Base-by-base conservation (phyloP, 192 early-diverging fungal species). In the Coemansia sp. region DNA sequence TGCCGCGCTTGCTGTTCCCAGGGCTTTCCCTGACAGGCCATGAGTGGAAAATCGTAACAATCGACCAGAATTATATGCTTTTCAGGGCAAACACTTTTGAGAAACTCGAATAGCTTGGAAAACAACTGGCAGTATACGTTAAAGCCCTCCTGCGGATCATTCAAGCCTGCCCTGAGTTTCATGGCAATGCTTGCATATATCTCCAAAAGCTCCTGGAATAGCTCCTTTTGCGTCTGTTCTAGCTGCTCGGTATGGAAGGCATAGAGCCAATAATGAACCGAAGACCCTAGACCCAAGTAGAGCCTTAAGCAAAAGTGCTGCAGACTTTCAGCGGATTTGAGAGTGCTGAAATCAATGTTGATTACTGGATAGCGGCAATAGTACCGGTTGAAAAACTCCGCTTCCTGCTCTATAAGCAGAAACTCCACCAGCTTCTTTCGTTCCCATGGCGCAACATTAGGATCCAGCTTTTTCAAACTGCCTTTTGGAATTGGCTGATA, bases 341-440 rank as follows among this genome's bases (percentile, higher is more conserved):
- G 6, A 35, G 6, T 2, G n/a, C 19, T 30, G 19, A 50, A 31
- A 5, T 50, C n/a, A 4, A 50, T 13, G n/a, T 5, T 15, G 23
- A 50, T 15, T 5, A 50, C 48, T 18, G 28, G 48, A 18, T 50
- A 50, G 15, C 31, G 48, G 23, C 48, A 35, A 50, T 19, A 50
- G 48, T 50, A 13, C 16, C n/a, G 6, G 28, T 50, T 11, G 18
- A 50, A 50, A 31, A 50, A 50, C 33, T 14, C 5, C 4, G 14
- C 28, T n/a, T 13, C 12, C 28, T 5, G n/a, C 5, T 35, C 7
- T 6, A 50, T 7, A 13, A 50, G 9, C 28, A 50, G 28, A 7
- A 30, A 26, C 15, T 50, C 23, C 3, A 50, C 28, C n/a, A 50
- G 48, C 48, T 50, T 50, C 30, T 19, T 50, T 14, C 48, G 48